Evolutionary conservation across 1,139 yeast species (phyloP).

Genomic region (Magnusiomyces fungicola): DNA sequence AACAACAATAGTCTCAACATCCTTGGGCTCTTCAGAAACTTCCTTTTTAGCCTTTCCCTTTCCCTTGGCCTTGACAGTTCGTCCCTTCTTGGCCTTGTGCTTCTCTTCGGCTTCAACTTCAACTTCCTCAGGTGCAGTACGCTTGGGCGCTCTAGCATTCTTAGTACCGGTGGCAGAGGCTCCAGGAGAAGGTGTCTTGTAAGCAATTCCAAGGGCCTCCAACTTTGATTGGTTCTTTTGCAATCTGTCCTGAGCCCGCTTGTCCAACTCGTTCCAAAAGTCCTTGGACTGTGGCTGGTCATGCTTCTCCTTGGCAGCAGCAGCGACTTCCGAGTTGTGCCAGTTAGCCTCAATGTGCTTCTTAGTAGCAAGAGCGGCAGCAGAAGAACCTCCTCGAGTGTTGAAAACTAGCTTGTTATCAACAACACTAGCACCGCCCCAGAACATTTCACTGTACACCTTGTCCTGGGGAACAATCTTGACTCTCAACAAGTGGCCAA

Average conservation of each 20-base stretch:
- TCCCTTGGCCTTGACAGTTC: neutral
- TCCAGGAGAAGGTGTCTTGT: neutral
- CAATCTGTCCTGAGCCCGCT: neutral
- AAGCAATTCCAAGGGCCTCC: conserved; percentile 2
- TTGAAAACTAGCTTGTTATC: neutral
- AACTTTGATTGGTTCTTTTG: neutral
- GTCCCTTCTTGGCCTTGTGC: neutral
- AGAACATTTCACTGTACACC: conserved; percentile 42
- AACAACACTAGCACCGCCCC: conserved; percentile 33
- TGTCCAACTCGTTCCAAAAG: neutral
- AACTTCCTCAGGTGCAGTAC: too few relatives aligned
- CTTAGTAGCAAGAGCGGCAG: too few relatives aligned
- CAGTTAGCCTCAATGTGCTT: conserved; percentile 1
- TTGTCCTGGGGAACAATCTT: conserved; percentile 43
- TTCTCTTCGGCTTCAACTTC: neutral
- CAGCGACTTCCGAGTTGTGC: neutral
- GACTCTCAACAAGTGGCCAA: conserved; percentile 78
- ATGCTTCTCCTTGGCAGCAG: neutral
- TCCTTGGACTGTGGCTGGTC: neutral
- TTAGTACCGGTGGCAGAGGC: too few relatives aligned
- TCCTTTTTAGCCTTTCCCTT: neutral
- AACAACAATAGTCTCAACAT: too few relatives aligned
- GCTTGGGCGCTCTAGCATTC: too few relatives aligned
- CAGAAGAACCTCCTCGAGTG: too few relatives aligned
- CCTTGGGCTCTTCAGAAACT: neutral